A percentile compares a stretch with the other conserved stretches of the same genome.
These are phyloP conservation scores for Papilionanthe hybrid DNA, from an alignment of 116 monocot genomes.

Conservation along the genomic window DNA sequence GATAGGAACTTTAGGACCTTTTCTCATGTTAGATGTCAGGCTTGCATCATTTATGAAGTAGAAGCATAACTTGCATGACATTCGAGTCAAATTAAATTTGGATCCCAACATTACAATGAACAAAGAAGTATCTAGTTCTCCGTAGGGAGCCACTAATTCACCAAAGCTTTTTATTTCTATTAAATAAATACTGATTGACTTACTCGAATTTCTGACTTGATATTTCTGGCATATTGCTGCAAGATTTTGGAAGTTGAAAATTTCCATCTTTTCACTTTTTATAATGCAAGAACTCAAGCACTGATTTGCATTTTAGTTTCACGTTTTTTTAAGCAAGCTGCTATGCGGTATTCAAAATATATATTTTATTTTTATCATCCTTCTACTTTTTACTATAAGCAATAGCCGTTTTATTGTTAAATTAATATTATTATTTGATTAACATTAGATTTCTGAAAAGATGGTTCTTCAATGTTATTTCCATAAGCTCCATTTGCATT, in stretches of 20 bases:
- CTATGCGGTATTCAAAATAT: neutral
- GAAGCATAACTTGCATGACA: neutral
- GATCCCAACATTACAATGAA: no score
- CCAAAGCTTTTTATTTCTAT: neutral
- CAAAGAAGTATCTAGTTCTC: no score
- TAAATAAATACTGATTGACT: neutral
- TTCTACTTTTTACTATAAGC: neutral
- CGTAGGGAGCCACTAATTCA: neutral
- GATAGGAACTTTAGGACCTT: neutral
- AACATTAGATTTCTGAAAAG: neutral
- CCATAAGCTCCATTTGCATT: neutral
- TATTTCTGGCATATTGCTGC: neutral
- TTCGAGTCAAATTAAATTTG: no score
- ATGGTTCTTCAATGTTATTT: neutral
- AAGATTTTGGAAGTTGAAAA: neutral
- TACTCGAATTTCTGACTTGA: neutral
- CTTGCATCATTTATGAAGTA: neutral
- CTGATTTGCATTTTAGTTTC: neutral
- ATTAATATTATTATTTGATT: neutral
- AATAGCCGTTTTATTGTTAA: neutral
- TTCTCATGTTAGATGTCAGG: neutral
- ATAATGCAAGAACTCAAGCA: neutral
- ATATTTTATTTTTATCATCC: neutral
- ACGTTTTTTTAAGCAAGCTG: neutral
- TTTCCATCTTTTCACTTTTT: neutral